Conservation (phyloP, 1,139 yeast genomes). For the Yamadazyma songkhlaensis region DNA sequence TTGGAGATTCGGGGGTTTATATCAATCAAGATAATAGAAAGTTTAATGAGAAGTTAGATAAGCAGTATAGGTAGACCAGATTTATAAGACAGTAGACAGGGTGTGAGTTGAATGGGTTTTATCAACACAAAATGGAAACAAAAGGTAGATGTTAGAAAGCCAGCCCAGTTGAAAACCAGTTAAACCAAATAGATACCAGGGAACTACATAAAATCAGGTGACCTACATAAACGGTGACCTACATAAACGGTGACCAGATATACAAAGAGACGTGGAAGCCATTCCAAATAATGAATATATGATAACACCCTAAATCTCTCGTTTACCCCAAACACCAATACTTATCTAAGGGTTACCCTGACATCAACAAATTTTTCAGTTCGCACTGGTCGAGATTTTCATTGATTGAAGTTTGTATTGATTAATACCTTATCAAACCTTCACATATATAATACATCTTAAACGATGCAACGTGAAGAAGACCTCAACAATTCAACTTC, state of each 20-base stretch:
- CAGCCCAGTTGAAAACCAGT: too few species aligned
- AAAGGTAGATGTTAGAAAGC: too few species aligned
- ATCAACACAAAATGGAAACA: not conserved
- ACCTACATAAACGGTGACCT: too few species aligned
- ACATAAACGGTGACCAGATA: too few species aligned
- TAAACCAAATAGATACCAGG: too few species aligned
- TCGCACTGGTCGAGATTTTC: conserved; percentile 4
- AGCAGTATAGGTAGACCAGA: conserved; percentile 36
- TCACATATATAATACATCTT: not conserved
- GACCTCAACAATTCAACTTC: not conserved
- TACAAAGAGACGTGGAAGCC: too few species aligned
- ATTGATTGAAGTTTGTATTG: not conserved
- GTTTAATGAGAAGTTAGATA: conserved; percentile 68
- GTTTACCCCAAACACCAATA: too few species aligned
- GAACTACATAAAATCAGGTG: too few species aligned
- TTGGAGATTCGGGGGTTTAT: conserved; percentile 28
- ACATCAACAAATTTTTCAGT: conserved; percentile 4
- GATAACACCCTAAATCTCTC: too few species aligned
- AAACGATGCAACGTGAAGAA: conserved; percentile 5
- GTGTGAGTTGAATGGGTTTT: too few species aligned
- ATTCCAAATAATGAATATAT: too few species aligned
- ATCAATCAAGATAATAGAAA: conserved; percentile 78
- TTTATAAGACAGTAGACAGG: not conserved
- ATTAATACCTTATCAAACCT: not conserved
- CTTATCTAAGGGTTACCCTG: conserved; percentile 5